These are phyloP conservation scores for Somion occarium DNA, from an alignment of 1,284 basidiomycete species.

Conservation along the genomic window DNA sequence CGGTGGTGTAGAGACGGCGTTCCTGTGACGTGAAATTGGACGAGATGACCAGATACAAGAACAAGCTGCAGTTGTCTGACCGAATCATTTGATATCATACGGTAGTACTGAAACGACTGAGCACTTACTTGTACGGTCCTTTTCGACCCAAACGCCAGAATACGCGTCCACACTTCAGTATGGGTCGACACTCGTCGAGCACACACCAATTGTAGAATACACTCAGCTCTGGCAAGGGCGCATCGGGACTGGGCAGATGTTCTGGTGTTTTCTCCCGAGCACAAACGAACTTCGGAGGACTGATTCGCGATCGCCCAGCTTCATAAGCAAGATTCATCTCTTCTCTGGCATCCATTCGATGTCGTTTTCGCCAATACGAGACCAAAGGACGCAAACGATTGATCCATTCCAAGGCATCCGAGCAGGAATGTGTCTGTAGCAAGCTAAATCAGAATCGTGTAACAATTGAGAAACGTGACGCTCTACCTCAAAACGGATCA, in stretches of 20 bases:
- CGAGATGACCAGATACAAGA: conserved; percentile 59
- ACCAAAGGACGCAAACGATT: conserved; percentile 62
- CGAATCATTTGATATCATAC: background rate
- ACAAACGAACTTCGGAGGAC: conserved; percentile 29
- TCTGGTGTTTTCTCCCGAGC: conserved; percentile 43
- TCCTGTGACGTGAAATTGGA: conserved; percentile 55
- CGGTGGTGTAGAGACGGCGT: conserved; percentile 46
- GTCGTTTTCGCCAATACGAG: conserved; percentile 72
- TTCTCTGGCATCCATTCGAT: conserved; percentile 63
- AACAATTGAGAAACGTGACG: background rate
- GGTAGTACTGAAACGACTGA: background rate
- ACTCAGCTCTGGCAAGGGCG: conserved; percentile 51
- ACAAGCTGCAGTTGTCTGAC: conserved; percentile 63
- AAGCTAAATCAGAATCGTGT: background rate
- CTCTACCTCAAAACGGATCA: conserved; percentile 71
- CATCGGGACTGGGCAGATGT: conserved; percentile 44
- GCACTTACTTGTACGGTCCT: conserved; percentile 65
- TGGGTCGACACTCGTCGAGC: conserved; percentile 67
- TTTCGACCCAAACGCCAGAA: conserved; percentile 63
- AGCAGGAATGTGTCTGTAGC: conserved; percentile 54
- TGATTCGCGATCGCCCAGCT: conserved; percentile 48
- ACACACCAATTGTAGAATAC: conserved; percentile 80
- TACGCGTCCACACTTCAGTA: conserved; percentile 65
- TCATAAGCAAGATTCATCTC: conserved; percentile 71
- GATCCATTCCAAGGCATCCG: conserved; percentile 75